Conservation (phyloP, 2,329 filamentous ascomycete species). For the Chaetomium sp. region DNA sequence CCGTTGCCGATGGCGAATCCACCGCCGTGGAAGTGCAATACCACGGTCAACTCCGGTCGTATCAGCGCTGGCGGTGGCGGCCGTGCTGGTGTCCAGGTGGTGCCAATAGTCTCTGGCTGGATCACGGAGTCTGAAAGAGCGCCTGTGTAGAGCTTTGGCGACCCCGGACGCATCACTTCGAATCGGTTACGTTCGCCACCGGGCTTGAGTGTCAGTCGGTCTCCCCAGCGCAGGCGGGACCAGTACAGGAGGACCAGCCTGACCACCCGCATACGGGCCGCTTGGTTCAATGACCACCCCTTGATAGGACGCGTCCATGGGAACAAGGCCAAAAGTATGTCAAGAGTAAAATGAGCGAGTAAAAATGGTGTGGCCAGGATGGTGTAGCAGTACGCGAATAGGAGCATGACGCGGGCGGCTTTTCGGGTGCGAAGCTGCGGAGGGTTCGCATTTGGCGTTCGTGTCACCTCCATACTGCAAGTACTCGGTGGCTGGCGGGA, state of each 20-base stretch:
- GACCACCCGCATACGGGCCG: constrained; percentile 18
- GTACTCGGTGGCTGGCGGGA: not conserved
- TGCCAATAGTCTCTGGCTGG: constrained; percentile 29
- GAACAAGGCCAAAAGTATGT: constrained; percentile 11
- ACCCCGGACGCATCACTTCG: constrained; percentile 27
- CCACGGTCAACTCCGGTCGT: constrained; percentile 28
- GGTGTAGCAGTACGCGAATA: constrained; percentile 12
- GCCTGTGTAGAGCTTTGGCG: constrained; percentile 30
- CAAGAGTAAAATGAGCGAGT: constrained; percentile 16
- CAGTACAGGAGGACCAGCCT: constrained; percentile 21
- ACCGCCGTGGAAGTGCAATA: constrained; percentile 41
- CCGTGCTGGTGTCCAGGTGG: constrained; percentile 34
- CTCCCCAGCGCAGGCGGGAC: constrained; percentile 27
- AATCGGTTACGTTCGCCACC: constrained; percentile 35
- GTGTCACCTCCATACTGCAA: constrained; percentile 3
- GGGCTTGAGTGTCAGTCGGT: constrained; percentile 20
- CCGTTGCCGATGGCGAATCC: constrained; percentile 40
- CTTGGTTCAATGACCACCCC: constrained; percentile 19
- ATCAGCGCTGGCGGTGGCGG: constrained; percentile 24
- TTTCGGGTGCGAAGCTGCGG: not conserved
- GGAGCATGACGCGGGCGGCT: not conserved
- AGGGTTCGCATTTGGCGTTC: not conserved
- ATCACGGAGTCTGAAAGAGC: constrained; percentile 24
- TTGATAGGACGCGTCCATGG: constrained; percentile 18
- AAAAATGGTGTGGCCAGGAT: constrained; percentile 14